Evolutionary conservation across 2,329 filamentous ascomycete genomes (phyloP).

Genomic region (Teratosphaeria zuluensis): DNA sequence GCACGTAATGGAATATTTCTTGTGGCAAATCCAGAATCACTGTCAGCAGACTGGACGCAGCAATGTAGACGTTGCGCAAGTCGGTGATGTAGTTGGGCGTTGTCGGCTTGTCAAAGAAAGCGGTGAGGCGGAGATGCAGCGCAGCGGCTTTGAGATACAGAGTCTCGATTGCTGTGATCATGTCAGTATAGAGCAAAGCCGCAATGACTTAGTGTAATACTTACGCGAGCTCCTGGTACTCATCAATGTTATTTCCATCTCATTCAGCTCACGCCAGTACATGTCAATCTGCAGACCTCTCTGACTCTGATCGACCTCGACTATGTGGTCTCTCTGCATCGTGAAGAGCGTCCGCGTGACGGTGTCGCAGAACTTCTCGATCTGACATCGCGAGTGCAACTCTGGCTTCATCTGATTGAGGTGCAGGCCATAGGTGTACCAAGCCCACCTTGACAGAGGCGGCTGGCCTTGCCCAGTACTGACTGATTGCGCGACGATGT

Average conservation of each 20-base stretch:
- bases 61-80: constrained; percentile 64
- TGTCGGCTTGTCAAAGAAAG: constrained; percentile 69
- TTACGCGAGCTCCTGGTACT: constrained; percentile 22
- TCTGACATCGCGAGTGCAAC: constrained; percentile 58
- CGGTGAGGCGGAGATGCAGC: constrained; percentile 66
- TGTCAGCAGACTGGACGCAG: constrained; percentile 60
- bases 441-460: constrained; percentile 38
- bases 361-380: constrained; percentile 68
- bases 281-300: constrained; percentile 28
- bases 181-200: constrained; percentile 31
- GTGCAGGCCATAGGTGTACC: constrained; percentile 71
- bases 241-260: constrained; percentile 27
- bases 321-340: constrained; percentile 62
- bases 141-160: constrained; percentile 64
- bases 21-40: constrained; percentile 52
- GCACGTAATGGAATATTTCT: constrained; percentile 53
- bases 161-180: constrained; percentile 36
- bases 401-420: constrained; percentile 49
- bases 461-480: constrained; percentile 79
- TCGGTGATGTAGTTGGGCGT: constrained; percentile 65
- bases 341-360: constrained; percentile 72
- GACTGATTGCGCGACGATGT: constrained; percentile 69
- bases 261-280: constrained; percentile 27
- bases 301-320: constrained; percentile 32
- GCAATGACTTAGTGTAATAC: constrained; percentile 40